phyloP scores from a whole-genome alignment of 1,139 yeast species.

The Blastobotrys indianensis region DNA sequence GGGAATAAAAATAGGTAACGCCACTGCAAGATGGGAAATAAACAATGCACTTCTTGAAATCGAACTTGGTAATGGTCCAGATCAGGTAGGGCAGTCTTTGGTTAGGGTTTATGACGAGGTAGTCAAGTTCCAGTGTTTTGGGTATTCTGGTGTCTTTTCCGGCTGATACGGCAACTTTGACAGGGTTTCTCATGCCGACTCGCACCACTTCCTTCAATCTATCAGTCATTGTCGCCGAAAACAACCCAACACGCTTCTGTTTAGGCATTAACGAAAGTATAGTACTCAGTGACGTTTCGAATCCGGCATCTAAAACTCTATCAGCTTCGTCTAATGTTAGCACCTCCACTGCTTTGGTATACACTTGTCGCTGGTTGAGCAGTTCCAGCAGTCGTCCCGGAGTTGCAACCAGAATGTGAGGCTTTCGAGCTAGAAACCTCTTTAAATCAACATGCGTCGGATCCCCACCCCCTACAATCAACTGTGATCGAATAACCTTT shows the following conservation, averaged over 20 bases:
- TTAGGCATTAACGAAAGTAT: constrained; percentile 69
- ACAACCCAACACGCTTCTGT: constrained; percentile 88
- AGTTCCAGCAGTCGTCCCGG: constrained; percentile 88
- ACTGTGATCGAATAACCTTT: constrained; percentile 50
- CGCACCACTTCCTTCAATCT: constrained; percentile 46
- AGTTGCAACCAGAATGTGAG: constrained; percentile 82
- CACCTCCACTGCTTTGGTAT: constrained; percentile 54
- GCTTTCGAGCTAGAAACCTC: constrained; percentile 45
- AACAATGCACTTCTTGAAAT: constrained; percentile 69
- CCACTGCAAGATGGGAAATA: constrained; percentile 87
- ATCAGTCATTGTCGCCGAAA: constrained; percentile 83
- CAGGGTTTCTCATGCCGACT: constrained; percentile 81
- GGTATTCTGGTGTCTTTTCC: constrained; percentile 47
- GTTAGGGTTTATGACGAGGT: constrained; percentile 55
- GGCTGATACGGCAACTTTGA: constrained; percentile 61
- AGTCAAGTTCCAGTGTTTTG: constrained; percentile 55
- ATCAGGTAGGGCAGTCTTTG: constrained; percentile 55
- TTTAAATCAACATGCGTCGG: constrained; percentile 69
- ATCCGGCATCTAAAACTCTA: constrained; percentile 72
- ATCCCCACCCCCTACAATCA: constrained; percentile 72
- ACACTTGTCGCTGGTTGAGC: constrained; percentile 38
- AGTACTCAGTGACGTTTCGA: constrained; percentile 59
- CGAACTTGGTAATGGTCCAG: constrained; percentile 44
- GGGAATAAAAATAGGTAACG: constrained; percentile 66
- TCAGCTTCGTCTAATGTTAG: constrained; percentile 92